A percentile compares a stretch with the other conserved stretches of the same genome.
Conservation (phyloP, 768 basidiomycete species). For the Leccinellum rugosiceps region DNA sequence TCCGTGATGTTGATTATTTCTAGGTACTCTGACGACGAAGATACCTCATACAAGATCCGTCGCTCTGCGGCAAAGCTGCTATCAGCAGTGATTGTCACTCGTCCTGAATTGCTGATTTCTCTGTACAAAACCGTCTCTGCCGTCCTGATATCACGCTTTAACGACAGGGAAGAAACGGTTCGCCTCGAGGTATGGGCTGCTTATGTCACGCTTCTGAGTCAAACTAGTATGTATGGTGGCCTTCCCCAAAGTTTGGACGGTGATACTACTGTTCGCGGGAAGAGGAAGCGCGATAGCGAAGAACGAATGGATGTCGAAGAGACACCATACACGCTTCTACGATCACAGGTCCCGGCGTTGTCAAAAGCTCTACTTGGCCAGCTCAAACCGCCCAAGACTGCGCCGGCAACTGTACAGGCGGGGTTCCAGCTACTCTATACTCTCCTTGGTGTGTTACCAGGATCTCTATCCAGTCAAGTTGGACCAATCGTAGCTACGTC, state of each 20-base stretch:
- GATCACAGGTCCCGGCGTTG: slow-evolving; percentile 70
- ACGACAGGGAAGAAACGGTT: slow-evolving; percentile 94
- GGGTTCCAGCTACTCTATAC: slow-evolving; percentile 78
- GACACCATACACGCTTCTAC: slow-evolving; percentile 68
- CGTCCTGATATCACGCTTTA: slow-evolving; percentile 85
- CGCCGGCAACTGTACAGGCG: slow-evolving; percentile 75
- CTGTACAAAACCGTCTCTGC: slow-evolving; percentile 87
- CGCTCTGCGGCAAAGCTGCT: slow-evolving; percentile 91
- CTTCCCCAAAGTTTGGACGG: slow-evolving; percentile 49
- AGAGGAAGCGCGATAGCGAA: slow-evolving; percentile 75
- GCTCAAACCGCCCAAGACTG: slow-evolving; percentile 76
- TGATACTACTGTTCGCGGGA: slow-evolving; percentile 49
- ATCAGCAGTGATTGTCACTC: slow-evolving; percentile 79
- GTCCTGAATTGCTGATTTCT: slow-evolving; percentile 77
- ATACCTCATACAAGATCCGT: slow-evolving; percentile 96
- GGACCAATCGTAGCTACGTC: slow-evolving; percentile 59
- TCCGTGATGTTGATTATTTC: neutral
- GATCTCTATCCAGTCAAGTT: slow-evolving; percentile 72
- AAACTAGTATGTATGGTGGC: slow-evolving; percentile 79
- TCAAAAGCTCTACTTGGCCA: slow-evolving; percentile 84
- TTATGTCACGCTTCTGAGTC: slow-evolving; percentile 76
- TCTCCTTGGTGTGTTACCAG: slow-evolving; percentile 77
- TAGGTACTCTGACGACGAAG: slow-evolving; percentile 97
- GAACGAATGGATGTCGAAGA: slow-evolving; percentile 74
- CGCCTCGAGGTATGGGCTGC: slow-evolving; percentile 90